Conservation (phyloP, 352 stramenopile species). For the Peronospora farinosa region DNA sequence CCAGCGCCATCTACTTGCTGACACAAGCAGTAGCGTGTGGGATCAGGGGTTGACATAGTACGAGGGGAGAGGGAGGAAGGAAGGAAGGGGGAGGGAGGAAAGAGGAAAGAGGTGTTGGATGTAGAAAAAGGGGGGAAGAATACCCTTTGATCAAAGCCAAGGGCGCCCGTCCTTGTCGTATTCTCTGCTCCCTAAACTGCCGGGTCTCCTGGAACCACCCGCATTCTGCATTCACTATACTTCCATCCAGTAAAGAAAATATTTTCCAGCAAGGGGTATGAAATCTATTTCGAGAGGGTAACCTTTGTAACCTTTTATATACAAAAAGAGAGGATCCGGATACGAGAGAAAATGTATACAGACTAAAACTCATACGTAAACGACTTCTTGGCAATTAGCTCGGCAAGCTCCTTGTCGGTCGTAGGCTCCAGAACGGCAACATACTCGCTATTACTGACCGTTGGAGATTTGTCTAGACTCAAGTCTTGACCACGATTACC, state of each 20-base stretch:
- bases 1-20: conserved; percentile 72
- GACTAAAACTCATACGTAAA: conserved; percentile 41
- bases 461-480: conserved; percentile 26
- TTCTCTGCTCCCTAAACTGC: conserved; percentile 2
- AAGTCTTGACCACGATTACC: conserved; percentile 16
- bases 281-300: conserved; percentile 6
- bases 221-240: conserved; percentile 5
- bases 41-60: conserved; percentile 33
- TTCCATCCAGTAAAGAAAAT: conserved; percentile 5
- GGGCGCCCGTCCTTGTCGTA: conserved; percentile 1
- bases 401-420: conserved; percentile 19
- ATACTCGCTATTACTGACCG: conserved; percentile 31
- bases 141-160: not conserved
- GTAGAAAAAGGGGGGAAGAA: not conserved
- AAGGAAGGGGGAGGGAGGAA: no score
- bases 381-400: conserved; percentile 33
- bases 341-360: not conserved
- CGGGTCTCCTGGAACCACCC: conserved; percentile 9
- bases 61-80: not conserved
- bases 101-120: no score
- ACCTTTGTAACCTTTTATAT: not conserved
- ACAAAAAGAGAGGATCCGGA: not conserved
- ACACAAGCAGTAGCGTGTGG: conserved; percentile 79
- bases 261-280: not conserved
- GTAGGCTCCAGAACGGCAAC: conserved; percentile 30